phyloP scores from a whole-genome alignment of 495 filamentous ascomycete species.

The Tuber calosporum region DNA sequence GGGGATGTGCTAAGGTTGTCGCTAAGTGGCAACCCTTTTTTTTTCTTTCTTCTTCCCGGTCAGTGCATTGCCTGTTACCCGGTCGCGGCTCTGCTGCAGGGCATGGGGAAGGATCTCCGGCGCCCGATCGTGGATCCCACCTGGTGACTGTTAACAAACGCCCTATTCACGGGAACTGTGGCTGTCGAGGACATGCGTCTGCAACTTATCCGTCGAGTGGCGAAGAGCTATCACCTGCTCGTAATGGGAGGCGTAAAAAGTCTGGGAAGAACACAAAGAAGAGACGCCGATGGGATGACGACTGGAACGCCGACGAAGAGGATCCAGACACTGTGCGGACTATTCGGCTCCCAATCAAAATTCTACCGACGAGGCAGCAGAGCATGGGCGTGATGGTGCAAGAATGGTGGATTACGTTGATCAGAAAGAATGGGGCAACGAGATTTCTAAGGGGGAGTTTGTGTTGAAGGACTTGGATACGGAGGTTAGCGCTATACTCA shows the following conservation, averaged over 20 bases:
- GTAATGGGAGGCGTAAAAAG: constrained; percentile 52
- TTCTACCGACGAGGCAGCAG: constrained; percentile 47
- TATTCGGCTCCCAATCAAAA: constrained; percentile 64
- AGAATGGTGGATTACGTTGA: constrained; percentile 61
- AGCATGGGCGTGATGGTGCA: constrained; percentile 36
- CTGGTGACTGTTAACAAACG: constrained; percentile 65
- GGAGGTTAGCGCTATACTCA: constrained; percentile 83
- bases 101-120: too few species aligned
- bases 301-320: constrained; percentile 79
- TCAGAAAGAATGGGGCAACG: constrained; percentile 70
- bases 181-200: constrained; percentile 61
- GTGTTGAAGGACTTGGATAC: constrained; percentile 88
- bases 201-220: constrained; percentile 71
- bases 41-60: too few species aligned
- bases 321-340: constrained; percentile 63
- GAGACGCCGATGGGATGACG: constrained; percentile 81
- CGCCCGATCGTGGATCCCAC: constrained; percentile 53
- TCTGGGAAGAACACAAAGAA: constrained; percentile 82
- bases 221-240: constrained; percentile 60
- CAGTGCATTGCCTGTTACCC: too few species aligned
- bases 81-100: too few species aligned
- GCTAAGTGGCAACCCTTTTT: too few species aligned
- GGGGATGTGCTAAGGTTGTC: too few species aligned
- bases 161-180: constrained; percentile 64
- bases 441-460: constrained; percentile 81